These are phyloP conservation scores for Cyclostephanos invisitatus DNA, from an alignment of 108 stramenopile genomes.

Conservation along the genomic window DNA sequence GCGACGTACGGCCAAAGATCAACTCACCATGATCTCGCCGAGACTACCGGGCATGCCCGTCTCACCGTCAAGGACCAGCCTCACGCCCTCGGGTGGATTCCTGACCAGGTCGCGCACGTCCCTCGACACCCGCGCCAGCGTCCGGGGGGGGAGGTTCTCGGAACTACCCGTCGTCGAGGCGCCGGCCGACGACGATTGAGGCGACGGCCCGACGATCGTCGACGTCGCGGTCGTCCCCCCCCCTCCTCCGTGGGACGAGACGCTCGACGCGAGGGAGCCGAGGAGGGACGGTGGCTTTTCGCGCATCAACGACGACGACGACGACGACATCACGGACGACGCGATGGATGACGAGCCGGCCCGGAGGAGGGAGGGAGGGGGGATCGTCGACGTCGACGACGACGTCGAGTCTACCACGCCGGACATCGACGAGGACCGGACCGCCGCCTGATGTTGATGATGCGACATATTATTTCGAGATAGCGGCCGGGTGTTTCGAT, in stretches of 20 bases:
- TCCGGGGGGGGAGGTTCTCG: slow-evolving; percentile 91
- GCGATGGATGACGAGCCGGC: not conserved
- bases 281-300: slow-evolving; percentile 12
- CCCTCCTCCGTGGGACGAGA: not conserved
- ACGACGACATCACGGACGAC: not conserved
- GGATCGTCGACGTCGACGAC: not conserved
- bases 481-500: too few relatives aligned
- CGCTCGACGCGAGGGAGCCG: not conserved
- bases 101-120: slow-evolving; percentile 88
- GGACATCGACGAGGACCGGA: not conserved
- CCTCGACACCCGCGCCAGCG: slow-evolving; percentile 77
- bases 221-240: not conserved
- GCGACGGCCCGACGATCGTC: slow-evolving; percentile 7
- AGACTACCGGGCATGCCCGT: slow-evolving; percentile 74
- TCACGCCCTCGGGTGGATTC: slow-evolving; percentile 85
- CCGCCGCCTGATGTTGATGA: too few relatives aligned
- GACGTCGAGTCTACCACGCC: not conserved
- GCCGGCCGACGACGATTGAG: not conserved
- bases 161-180: slow-evolving; percentile 8
- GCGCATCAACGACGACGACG: not conserved
- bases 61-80: slow-evolving; percentile 74
- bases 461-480: too few relatives aligned
- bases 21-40: slow-evolving; percentile 78
- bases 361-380: not conserved
- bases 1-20: too few relatives aligned